Evolutionary conservation across 2,329 filamentous ascomycete genomes (phyloP).

Genomic region (Aspergillus jensenii): DNA sequence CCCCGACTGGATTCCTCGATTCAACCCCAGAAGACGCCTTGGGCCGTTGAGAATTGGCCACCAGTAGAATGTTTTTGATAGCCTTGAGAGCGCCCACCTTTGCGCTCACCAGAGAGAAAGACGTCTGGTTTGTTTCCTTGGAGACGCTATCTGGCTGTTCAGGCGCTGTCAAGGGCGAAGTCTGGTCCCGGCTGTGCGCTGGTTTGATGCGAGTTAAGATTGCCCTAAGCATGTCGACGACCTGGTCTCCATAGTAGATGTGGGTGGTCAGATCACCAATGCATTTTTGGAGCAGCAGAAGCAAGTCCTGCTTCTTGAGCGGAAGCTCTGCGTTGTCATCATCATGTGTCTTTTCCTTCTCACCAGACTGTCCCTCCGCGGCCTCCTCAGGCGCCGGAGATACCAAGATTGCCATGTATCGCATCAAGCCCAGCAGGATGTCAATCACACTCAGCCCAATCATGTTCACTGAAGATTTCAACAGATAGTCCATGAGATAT

Average conservation of each 20-base stretch:
- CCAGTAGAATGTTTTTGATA: constrained; percentile 77
- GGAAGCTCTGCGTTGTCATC: constrained; percentile 39
- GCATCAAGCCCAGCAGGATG: constrained; percentile 78
- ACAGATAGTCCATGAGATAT: constrained; percentile 75
- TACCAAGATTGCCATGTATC: constrained; percentile 76
- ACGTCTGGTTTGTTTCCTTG: constrained; percentile 37
- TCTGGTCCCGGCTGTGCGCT: constrained; percentile 44
- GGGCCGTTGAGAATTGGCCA: constrained; percentile 70
- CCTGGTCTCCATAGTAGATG: constrained; percentile 95
- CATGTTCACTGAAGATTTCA: constrained; percentile 86
- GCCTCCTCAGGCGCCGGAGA: constrained; percentile 55
- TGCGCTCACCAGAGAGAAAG: constrained; percentile 62
- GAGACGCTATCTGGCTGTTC: constrained; percentile 51
- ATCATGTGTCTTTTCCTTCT: constrained; percentile 17
- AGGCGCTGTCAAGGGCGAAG: constrained; percentile 47
- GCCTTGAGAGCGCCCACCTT: constrained; percentile 68
- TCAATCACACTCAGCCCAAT: constrained; percentile 98
- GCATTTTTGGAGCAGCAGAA: constrained; percentile 72
- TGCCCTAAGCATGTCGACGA: constrained; percentile 86
- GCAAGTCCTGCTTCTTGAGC: constrained; percentile 60
- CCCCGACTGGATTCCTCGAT: constrained; percentile 70
- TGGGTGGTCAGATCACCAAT: constrained; percentile 92
- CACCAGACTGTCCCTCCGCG: constrained; percentile 23
- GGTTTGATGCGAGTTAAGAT: constrained; percentile 79
- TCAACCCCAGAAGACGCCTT: constrained; percentile 62